Percentiles rank a stretch among this genome's conserved stretches.
phyloP scores from a whole-genome alignment of 306 rosid species.

The Lagenaria siceraria region DNA sequence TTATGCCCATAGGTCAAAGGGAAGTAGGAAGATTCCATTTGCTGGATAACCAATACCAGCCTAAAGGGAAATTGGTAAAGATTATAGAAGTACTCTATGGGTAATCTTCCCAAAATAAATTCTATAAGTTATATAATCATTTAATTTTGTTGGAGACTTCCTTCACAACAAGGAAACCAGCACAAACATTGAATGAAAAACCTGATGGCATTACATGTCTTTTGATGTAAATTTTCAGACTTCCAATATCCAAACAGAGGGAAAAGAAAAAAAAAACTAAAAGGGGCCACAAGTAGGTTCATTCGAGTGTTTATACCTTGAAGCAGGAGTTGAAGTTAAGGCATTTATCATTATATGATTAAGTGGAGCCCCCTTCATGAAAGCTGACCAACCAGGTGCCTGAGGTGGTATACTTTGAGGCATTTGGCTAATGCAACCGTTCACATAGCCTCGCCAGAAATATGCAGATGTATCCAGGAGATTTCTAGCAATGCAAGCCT shows the following conservation, averaged over 20 bases:
- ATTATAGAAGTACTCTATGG: neutral
- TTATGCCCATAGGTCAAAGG: neutral
- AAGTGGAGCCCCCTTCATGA: constrained; percentile 69
- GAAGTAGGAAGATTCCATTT: neutral
- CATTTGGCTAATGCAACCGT: constrained; percentile 54
- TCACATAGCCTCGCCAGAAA: constrained; percentile 84
- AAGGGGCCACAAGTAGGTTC: neutral
- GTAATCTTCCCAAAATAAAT: neutral
- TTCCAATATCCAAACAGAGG: constrained; percentile 3
- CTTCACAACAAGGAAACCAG: neutral
- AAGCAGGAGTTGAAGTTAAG: constrained; percentile 79
- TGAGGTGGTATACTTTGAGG: constrained; percentile 75
- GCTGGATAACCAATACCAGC: neutral
- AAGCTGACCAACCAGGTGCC: constrained; percentile 79
- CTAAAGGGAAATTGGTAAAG: neutral
- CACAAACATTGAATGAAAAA: neutral
- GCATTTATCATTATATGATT: constrained; percentile 53
- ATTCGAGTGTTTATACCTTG: constrained; percentile 43
- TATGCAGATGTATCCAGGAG: constrained; percentile 78
- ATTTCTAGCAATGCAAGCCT: constrained; percentile 87
- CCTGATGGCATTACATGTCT: neutral
- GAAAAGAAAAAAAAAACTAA: neutral
- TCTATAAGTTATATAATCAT: neutral
- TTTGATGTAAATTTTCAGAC: neutral
- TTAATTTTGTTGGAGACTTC: neutral